Evolutionary conservation across 768 basidiomycete genomes (phyloP), one percentile per base, ranked within the genome.

Genomic region (Trametes villosa): DNA sequence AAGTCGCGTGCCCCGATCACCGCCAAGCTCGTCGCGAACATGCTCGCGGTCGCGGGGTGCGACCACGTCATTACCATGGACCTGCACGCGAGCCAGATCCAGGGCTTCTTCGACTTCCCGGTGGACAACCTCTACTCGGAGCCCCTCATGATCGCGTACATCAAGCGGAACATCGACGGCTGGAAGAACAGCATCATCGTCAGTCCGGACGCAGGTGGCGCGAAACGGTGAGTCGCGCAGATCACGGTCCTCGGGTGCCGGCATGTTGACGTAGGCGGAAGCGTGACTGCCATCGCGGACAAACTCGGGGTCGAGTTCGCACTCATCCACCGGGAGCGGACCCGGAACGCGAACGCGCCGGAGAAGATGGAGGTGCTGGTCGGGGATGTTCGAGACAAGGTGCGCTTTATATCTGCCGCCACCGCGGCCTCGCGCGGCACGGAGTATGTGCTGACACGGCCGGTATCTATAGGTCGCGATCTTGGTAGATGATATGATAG

Each of bases 51-150:
- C 47, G 96, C 97, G 9, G 96, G 96, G 24, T 97, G 95, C 72
- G 96, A 98, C 76, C 96, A 98, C 71, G 90, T 99, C 70, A 98
- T 99, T 67, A 98, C 96, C n/a, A 96, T 98, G 91, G 96, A 98
- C 74, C 79, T 98, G 51, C 96, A 98, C 71, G 96, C 96, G 41
- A 91, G 91, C 68, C 96, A 98, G 78, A 98, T 98, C 61, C 96
- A 98, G 72, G 96, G 96, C 8, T 98, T 98, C 81, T 98, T 98
- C 74, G 95, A 98, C 74, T 94, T 98, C 65, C 96, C 96, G 9
- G 96, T 97, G 27, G 96, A 98, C 78, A 98, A 98, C 74, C 81
- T 98, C 45, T 98, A 90, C 78, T 95, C 93, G 36, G 96, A 99
- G 73, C 94, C 97, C 2, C 80, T 96, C 61, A 96, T 98, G 91